These are phyloP conservation scores for Exophiala viscosa DNA, from an alignment of 2,329 filamentous ascomycete species.

Conservation along the genomic window DNA sequence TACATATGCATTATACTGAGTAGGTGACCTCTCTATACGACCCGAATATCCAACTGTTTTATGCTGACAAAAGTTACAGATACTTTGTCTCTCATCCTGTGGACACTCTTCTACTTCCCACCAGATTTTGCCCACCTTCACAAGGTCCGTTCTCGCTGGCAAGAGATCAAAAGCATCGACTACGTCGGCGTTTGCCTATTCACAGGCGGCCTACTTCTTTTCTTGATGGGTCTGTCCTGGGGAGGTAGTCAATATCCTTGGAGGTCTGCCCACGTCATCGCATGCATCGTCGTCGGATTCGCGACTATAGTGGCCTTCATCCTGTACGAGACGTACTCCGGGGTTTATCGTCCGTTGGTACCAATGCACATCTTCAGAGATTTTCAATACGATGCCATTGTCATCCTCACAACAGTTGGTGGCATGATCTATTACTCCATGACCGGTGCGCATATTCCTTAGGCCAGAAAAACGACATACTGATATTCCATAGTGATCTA, in stretches of 20 bases:
- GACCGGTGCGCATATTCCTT: too few species aligned
- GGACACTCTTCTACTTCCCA: slow-evolving; percentile 46
- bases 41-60: too few species aligned
- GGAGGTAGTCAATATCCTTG: slow-evolving; percentile 42
- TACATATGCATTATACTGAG: slow-evolving; percentile 47
- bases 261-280: slow-evolving; percentile 37
- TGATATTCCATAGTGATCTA: too few species aligned
- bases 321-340: slow-evolving; percentile 38
- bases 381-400: slow-evolving; percentile 38
- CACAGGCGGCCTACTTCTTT: slow-evolving; percentile 38
- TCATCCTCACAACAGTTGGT: slow-evolving; percentile 38
- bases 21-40: too few species aligned
- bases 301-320: slow-evolving; percentile 35
- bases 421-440: slow-evolving; percentile 44
- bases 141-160: slow-evolving; percentile 27
- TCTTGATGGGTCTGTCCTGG: slow-evolving; percentile 43
- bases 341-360: slow-evolving; percentile 39
- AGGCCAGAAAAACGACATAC: too few species aligned
- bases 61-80: slow-evolving; percentile 4
- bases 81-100: slow-evolving; percentile 39
- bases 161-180: slow-evolving; percentile 45
- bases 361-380: slow-evolving; percentile 43
- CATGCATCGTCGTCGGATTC: slow-evolving; percentile 39
- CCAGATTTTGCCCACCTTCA: slow-evolving; percentile 46
- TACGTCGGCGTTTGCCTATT: slow-evolving; percentile 45